phyloP scores from a whole-genome alignment of 441 rosid species.

The Erodium trifolium region DNA sequence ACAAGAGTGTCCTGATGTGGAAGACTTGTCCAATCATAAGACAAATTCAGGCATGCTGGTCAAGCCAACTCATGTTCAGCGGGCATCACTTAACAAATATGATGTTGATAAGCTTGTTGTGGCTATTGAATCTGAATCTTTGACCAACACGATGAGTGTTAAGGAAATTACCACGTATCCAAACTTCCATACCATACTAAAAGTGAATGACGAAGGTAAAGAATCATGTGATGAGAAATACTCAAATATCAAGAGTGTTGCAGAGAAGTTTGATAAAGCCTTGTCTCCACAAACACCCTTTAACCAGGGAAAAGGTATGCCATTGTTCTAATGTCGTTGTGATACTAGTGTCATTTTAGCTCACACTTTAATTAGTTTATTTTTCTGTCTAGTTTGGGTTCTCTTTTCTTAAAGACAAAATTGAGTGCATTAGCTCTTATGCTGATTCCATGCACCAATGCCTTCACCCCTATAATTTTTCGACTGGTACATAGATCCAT shows the following conservation, averaged over 20 bases:
- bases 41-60: too few species aligned
- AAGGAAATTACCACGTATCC: slow-evolving; percentile 27
- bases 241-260: slow-evolving; percentile 26
- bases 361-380: not conserved
- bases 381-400: not conserved
- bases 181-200: slow-evolving; percentile 21
- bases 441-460: not conserved
- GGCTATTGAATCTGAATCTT: slow-evolving; percentile 35
- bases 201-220: slow-evolving; percentile 15
- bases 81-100: too few species aligned
- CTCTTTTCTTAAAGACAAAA: not conserved
- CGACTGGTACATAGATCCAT: too few species aligned
- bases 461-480: not conserved
- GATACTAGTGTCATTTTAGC: not conserved
- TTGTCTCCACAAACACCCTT: slow-evolving; percentile 32
- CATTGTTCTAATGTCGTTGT: not conserved
- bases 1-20: slow-evolving; percentile 32
- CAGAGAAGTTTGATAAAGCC: slow-evolving; percentile 37
- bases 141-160: slow-evolving; percentile 22
- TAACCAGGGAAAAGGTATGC: slow-evolving; percentile 39
- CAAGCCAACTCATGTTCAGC: too few species aligned
- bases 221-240: too few species aligned
- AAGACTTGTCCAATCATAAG: too few species aligned
- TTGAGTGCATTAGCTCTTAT: too few species aligned
- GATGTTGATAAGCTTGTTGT: slow-evolving; percentile 31